These are phyloP conservation scores for Penicillium daleae DNA, from an alignment of 495 filamentous ascomycete species.

Conservation along the genomic window DNA sequence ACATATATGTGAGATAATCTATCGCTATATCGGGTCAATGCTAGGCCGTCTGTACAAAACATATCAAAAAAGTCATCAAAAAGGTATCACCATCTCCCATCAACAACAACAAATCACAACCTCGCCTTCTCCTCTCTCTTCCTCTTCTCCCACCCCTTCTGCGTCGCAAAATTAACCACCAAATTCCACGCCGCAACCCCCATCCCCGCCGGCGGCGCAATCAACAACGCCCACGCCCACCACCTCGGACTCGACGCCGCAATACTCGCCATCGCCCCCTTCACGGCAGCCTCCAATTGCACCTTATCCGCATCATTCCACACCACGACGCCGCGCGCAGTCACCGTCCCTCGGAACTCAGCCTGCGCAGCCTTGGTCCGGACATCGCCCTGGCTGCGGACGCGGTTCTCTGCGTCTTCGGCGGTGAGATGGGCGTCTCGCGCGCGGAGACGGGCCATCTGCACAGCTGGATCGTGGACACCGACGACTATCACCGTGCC, in stretches of 20 bases:
- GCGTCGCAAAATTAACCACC: conserved; percentile 65
- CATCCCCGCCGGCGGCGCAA: conserved; percentile 72
- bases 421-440: conserved; percentile 71
- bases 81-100: conserved; percentile 8
- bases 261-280: conserved; percentile 64
- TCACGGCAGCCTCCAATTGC: conserved; percentile 67
- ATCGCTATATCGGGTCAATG: neutral
- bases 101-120: no score
- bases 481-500: conserved; percentile 84
- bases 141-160: conserved; percentile 69
- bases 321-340: conserved; percentile 70
- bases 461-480: conserved; percentile 70
- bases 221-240: conserved; percentile 78
- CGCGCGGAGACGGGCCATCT: conserved; percentile 74
- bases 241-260: conserved; percentile 65
- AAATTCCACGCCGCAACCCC: conserved; percentile 67
- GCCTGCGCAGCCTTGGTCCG: conserved; percentile 76
- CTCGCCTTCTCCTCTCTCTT: conserved; percentile 70
- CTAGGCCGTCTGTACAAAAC: neutral
- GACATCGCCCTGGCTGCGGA: conserved; percentile 82
- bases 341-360: conserved; percentile 60
- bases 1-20: neutral
- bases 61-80: no score
- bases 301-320: conserved; percentile 81
- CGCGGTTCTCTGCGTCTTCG: conserved; percentile 81